Evolutionary conservation across 2,329 filamentous ascomycete genomes (phyloP), one percentile per base, ranked within the genome.

Genomic region (Coniochaeta prunicola): DNA sequence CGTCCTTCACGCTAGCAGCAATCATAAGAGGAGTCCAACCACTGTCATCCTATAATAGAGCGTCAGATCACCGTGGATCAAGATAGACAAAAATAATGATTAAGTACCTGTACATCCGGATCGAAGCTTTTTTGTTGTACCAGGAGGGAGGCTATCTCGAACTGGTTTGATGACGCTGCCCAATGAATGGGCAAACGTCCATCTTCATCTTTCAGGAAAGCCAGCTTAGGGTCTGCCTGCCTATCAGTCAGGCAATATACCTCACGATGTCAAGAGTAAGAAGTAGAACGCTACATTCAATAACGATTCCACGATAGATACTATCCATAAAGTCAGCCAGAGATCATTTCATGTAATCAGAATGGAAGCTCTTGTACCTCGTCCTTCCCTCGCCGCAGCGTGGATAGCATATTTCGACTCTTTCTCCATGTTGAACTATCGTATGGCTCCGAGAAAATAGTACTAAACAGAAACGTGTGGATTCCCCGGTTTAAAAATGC

Each of bases 161-260:
- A 74, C 64, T 86, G 87, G 70, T 94, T 96, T 72, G 90, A 89
- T 24, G 92, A 94, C 1, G 86, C 85, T 0, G 94, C 93, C 94
- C 94, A 99, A 78, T 99, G 94, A 59, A 97, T 86, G 2, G 94
- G 88, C 38, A 96, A 83, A 50, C 94, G 90, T 17, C 91, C 91
- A 71, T 99, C 94, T 55, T 90, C 88, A 68, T 99, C 94, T 67
- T 86, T 85, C 59, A 74, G 74, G 53, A 77, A 80, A 28, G 90
- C 87, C 40, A 96, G 83, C 67, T 90, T 92, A 2, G 90, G 87
- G 68, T 96, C 92, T 64, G 87, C 85, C 88, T 93, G 58, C 24
- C 2, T 5, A 36, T 50, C 54, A 15, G 57, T 61, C 40, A 45
- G 56, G 28, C 15, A 40, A 45, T 48, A 12, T 31, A 24, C 40